Conservation (phyloP, 2,329 filamentous ascomycete genomes). For the Colletotrichum limetticola region DNA sequence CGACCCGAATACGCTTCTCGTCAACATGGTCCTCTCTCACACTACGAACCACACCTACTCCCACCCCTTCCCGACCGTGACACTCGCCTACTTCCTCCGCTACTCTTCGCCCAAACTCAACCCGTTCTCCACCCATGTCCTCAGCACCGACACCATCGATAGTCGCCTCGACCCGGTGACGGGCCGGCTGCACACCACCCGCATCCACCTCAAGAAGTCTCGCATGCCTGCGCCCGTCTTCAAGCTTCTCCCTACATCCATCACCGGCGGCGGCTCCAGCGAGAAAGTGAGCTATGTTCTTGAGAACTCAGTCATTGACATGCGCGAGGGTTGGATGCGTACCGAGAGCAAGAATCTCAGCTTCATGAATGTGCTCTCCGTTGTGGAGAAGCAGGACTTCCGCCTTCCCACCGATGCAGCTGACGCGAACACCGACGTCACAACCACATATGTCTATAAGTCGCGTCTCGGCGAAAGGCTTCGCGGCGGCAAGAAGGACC, state of each 20-base stretch:
- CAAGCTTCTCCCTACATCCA: slow-evolving; percentile 77
- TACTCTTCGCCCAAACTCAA: slow-evolving; percentile 79
- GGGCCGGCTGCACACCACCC: slow-evolving; percentile 80
- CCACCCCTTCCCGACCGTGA: slow-evolving; percentile 86
- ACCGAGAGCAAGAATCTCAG: slow-evolving; percentile 85
- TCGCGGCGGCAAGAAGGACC: slow-evolving; percentile 60
- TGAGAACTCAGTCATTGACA: slow-evolving; percentile 82
- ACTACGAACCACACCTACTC: slow-evolving; percentile 78
- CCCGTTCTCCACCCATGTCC: slow-evolving; percentile 83
- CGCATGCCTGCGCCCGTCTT: slow-evolving; percentile 79
- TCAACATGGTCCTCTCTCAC: slow-evolving; percentile 71
- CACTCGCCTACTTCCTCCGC: slow-evolving; percentile 88
- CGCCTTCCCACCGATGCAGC: slow-evolving; percentile 51
- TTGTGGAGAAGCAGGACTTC: slow-evolving; percentile 81
- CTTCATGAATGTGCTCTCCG: slow-evolving; percentile 82
- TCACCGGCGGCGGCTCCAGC: slow-evolving; percentile 69
- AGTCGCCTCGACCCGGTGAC: slow-evolving; percentile 78
- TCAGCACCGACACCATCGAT: slow-evolving; percentile 85
- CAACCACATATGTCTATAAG: slow-evolving; percentile 78
- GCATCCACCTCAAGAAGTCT: slow-evolving; percentile 84
- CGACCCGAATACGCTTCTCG: slow-evolving; percentile 1
- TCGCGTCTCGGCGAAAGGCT: slow-evolving; percentile 78
- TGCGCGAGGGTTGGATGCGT: slow-evolving; percentile 84
- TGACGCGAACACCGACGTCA: slow-evolving; percentile 69
- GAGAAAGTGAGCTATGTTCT: slow-evolving; percentile 84